Base-by-base conservation (phyloP, 768 basidiomycete genomes). In the Suillus sp. region DNA sequence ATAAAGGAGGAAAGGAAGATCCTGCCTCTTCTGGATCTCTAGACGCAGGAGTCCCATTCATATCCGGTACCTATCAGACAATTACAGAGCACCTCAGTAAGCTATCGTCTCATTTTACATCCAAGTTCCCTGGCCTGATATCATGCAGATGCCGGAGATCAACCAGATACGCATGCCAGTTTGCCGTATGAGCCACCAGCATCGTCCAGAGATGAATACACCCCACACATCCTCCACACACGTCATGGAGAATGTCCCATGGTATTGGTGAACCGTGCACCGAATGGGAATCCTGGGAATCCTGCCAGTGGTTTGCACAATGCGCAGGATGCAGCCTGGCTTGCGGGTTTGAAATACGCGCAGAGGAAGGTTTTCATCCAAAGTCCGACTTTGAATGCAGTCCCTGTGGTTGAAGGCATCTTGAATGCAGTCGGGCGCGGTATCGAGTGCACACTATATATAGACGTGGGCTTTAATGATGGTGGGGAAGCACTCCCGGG, bases 321-420 rank as follows among this genome's bases (percentile, higher is more conserved):
- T 79, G 84, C 88, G 3, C 89, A 91, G 71, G 86, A 88, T 64
- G 81, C 81, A 9, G 87, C 88, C 6, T 90, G 88, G 87, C 79
- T 91, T 45, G 83, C 86, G 25, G 89, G 80, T 2, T 78, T 90
- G 67, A 77, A 81, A 61, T 83, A 85, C 62, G 88, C 89, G 9
- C 75, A 81, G 70, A 81, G 81, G 68, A 83, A 75, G 57, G 81
- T 90, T n/a, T 89, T 91, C 75, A 86, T 91, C 61, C 90, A 91
- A 79, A 85, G 87, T 0, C 90, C 90, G 1, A 89, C 87, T 9
- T 82, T 90, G 64, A 91, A 91, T 64, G 88, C 90, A 4, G 74
- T 73, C 20, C 89, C 88, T 3, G 80, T 88, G 34, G 81, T 89
- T 25, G 77, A 83, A 18, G 86, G 82, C 10, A 77, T 85, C 62